Conservation (phyloP, 2,329 filamentous ascomycete genomes). For the Sarocladium brachiariae region DNA sequence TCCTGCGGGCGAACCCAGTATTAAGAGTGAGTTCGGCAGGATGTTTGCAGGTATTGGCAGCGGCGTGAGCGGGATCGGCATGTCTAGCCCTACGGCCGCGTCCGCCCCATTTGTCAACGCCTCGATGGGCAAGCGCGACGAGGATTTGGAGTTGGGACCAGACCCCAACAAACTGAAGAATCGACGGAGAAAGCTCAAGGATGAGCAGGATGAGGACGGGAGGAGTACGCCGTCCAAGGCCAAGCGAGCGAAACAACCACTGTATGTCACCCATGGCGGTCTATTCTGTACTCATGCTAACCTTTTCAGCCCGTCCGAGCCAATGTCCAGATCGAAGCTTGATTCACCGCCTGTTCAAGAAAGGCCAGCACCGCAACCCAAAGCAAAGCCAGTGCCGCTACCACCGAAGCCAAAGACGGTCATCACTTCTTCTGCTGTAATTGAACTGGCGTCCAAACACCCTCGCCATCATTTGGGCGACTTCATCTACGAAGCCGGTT, state of each 20-base stretch:
- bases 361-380: slow-evolving; percentile 18
- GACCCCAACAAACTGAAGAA: slow-evolving; percentile 41
- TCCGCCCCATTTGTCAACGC: slow-evolving; percentile 40
- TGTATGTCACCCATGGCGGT: background rate
- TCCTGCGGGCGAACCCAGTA: slow-evolving; percentile 75
- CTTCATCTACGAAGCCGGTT: slow-evolving; percentile 67
- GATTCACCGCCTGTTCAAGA: slow-evolving; percentile 15
- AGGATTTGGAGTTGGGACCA: slow-evolving; percentile 36
- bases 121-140: slow-evolving; percentile 44
- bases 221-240: slow-evolving; percentile 38
- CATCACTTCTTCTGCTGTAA: slow-evolving; percentile 61
- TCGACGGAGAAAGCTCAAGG: slow-evolving; percentile 65
- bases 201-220: slow-evolving; percentile 72
- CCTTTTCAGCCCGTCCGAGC: slow-evolving; percentile 11
- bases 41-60: slow-evolving; percentile 89
- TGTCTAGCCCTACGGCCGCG: slow-evolving; percentile 42
- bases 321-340: slow-evolving; percentile 15
- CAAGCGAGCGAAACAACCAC: slow-evolving; percentile 54
- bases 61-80: slow-evolving; percentile 43
- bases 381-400: slow-evolving; percentile 26
- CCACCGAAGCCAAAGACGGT: slow-evolving; percentile 58
- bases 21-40: slow-evolving; percentile 90
- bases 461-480: slow-evolving; percentile 79
- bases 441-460: slow-evolving; percentile 63
- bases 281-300: slow-evolving; percentile 13